Percentiles rank a stretch among this genome's conserved stretches.
Evolutionary conservation across 495 filamentous ascomycete species (phyloP).

Genomic region (Talaromyces trachyspermus): DNA sequence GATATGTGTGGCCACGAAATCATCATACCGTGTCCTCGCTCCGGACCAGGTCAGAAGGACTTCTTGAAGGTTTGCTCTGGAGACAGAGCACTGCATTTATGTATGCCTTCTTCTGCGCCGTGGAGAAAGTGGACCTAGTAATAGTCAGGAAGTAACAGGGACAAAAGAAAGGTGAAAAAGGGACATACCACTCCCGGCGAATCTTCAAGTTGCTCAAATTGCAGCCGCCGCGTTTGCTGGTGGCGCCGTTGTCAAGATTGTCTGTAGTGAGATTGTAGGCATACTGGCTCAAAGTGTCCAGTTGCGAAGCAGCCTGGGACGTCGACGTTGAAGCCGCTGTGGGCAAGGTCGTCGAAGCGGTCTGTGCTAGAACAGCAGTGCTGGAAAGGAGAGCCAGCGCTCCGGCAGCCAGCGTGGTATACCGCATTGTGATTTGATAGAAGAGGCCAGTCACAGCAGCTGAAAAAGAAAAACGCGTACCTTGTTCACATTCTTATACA

Average conservation of each 20-base stretch:
- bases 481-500: background rate
- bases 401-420: background rate
- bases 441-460: background rate
- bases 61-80: slow-evolving; percentile 40
- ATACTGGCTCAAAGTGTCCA: slow-evolving; percentile 12
- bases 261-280: slow-evolving; percentile 13
- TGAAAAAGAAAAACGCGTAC: background rate
- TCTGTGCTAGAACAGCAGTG: slow-evolving; percentile 1
- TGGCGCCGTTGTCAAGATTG: slow-evolving; percentile 7
- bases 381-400: slow-evolving; percentile 5
- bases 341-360: slow-evolving; percentile 7
- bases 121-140: slow-evolving; percentile 17
- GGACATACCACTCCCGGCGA: slow-evolving; percentile 42
- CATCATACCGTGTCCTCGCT: slow-evolving; percentile 55
- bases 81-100: slow-evolving; percentile 60
- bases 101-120: slow-evolving; percentile 46
- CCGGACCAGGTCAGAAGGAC: slow-evolving; percentile 34
- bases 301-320: slow-evolving; percentile 13
- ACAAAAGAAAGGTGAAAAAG: background rate
- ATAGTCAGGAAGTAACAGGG: background rate
- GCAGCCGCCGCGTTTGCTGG: slow-evolving; percentile 37
- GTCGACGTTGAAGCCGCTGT: slow-evolving; percentile 15
- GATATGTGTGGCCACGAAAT: slow-evolving; percentile 64
- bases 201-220: slow-evolving; percentile 39
- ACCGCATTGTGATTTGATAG: background rate